A percentile compares a stretch with the other conserved stretches of the same genome.
Evolutionary conservation across 371 early-diverging fungal species (phyloP).

Genomic region (Syncephalastrum monosporum): DNA sequence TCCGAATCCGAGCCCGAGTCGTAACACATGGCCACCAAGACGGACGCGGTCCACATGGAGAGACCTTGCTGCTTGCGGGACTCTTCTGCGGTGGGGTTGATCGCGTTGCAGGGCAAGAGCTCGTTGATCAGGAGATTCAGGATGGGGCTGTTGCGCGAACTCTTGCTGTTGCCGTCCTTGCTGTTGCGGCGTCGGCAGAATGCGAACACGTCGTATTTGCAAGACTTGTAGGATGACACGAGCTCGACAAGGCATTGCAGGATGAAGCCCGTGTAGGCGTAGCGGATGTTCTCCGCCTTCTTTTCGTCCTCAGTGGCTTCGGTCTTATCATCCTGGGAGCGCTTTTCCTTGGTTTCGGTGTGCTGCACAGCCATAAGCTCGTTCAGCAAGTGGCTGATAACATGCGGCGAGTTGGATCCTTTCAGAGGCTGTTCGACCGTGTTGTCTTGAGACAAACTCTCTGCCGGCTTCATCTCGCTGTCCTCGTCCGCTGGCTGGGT

Average conservation of each 20-base stretch:
- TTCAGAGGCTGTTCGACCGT: not conserved
- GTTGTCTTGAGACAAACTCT: not conserved
- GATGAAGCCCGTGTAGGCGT: slow-evolving; percentile 78
- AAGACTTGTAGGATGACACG: slow-evolving; percentile 80
- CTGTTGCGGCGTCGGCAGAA: slow-evolving; percentile 56
- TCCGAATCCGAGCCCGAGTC: slow-evolving; percentile 33
- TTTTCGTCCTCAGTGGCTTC: slow-evolving; percentile 16
- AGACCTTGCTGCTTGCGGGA: slow-evolving; percentile 61
- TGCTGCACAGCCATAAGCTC: slow-evolving; percentile 35
- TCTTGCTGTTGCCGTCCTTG: slow-evolving; percentile 33
- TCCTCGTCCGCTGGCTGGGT: slow-evolving; percentile 6
- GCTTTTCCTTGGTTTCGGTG: slow-evolving; percentile 15
- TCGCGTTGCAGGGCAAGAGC: slow-evolving; percentile 59
- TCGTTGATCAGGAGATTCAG: slow-evolving; percentile 62
- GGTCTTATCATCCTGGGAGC: slow-evolving; percentile 13
- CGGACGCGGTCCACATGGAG: slow-evolving; percentile 65
- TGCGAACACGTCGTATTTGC: slow-evolving; percentile 71
- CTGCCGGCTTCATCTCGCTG: slow-evolving; percentile 4
- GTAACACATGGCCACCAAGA: slow-evolving; percentile 59
- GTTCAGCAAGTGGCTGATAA: slow-evolving; percentile 35
- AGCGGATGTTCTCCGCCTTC: slow-evolving; percentile 39
- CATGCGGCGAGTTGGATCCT: slow-evolving; percentile 27
- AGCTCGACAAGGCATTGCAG: slow-evolving; percentile 88
- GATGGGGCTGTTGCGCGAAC: slow-evolving; percentile 28
- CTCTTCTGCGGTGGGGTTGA: slow-evolving; percentile 48